Base-by-base conservation (phyloP, 768 basidiomycete species). In the Gymnopilus junonius region DNA sequence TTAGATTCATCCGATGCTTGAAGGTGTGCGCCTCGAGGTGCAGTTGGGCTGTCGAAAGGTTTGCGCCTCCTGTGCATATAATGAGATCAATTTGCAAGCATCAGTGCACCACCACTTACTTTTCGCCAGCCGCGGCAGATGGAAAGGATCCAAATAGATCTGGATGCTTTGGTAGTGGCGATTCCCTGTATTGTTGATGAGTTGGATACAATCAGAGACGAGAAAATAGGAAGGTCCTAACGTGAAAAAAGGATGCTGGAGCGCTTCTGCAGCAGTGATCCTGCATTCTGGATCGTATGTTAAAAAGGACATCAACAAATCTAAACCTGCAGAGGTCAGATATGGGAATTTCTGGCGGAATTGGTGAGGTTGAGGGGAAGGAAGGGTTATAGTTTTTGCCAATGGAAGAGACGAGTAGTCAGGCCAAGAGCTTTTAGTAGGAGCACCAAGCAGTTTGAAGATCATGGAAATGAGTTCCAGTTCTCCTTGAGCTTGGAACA, bases 401-500 rank as follows among this genome's bases (percentile, higher is more conserved):
- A 95, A 78, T 8, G 97, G 96, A 17, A 98, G 83, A 1, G 80
- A 79, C 31, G 82, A 81, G 75, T 91, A 97, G 5, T 91, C 90
- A 0, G 95, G 93, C 97, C 97, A 99, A 2, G 88, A 85, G 46
- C 84, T 82, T 34, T 84, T 86, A 1, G 94, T 95, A 0, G 97
- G 97, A n/a, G 93, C 88, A 0, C 97, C 97, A 1, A 99, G 86
- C 6, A 99, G 86, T 73, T 92, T 95, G 82, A 97, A 97, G 56
- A 99, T 97, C 89, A 94, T 92, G 54, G 87, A 86, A 51, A 99
- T 81, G 64, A 99, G 88, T 71, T 99, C 97, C 14, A 97, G 80
- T 74, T 99, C 97, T 39, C 89, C 89, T 71, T 96, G 91, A n/a
- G 96, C 95, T 77, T 96, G 97, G 74, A 99, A 95, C n/a, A 99